Percentiles rank a stretch among this genome's conserved stretches.
Conservation (phyloP, 441 rosid genomes). For the Erodium moschatum region DNA sequence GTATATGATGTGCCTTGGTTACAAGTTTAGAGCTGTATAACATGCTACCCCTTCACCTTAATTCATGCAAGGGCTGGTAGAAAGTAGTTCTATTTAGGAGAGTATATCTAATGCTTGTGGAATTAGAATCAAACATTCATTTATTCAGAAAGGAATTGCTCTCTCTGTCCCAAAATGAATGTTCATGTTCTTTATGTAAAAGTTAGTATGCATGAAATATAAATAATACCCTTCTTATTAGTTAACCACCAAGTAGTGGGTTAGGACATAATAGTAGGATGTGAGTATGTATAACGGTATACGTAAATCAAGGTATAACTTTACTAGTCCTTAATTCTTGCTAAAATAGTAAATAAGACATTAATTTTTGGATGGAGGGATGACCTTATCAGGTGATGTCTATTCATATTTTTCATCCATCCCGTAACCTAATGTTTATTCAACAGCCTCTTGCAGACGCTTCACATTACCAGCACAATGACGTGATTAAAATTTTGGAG, state of each 20-base stretch:
- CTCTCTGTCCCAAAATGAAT: background rate
- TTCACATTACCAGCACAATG: slow-evolving; percentile 49
- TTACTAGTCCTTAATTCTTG: no score
- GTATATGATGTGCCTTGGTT: background rate
- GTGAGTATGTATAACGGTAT: no score
- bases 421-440: slow-evolving; percentile 17
- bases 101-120: background rate
- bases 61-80: background rate
- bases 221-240: no score
- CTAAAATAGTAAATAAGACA: no score
- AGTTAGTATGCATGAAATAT: no score
- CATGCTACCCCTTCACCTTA: background rate
- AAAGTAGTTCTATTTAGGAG: background rate
- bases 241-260: no score
- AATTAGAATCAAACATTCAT: background rate
- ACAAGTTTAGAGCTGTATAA: background rate
- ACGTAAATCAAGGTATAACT: no score
- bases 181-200: background rate
- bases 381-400: background rate
- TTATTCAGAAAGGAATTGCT: background rate
- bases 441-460: slow-evolving; percentile 78
- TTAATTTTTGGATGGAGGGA: no score
- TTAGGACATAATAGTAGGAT: no score
- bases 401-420: no score
- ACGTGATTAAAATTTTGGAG: slow-evolving; percentile 63